These are phyloP conservation scores for Chalara sp. DNA, from an alignment of 2,329 filamentous ascomycete genomes.

Conservation along the genomic window DNA sequence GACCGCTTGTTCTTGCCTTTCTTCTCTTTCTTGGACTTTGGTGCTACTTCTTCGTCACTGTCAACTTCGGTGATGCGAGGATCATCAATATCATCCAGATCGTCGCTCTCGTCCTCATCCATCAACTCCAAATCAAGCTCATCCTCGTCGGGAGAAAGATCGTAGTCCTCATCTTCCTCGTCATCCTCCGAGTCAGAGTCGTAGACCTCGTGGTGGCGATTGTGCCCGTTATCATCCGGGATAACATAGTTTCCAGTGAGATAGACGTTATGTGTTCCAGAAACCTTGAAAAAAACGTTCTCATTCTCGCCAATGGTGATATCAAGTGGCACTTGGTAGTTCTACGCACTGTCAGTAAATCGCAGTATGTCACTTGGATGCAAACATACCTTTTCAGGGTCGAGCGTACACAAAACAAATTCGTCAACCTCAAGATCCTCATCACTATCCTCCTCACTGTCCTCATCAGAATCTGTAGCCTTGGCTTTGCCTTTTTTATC, in stretches of 20 bases:
- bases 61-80: constrained; percentile 80
- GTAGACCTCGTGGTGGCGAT: constrained; percentile 51
- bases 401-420: constrained; percentile 91
- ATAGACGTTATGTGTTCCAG: constrained; percentile 82
- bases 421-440: constrained; percentile 70
- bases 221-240: constrained; percentile 49
- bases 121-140: constrained; percentile 46
- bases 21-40: constrained; percentile 43
- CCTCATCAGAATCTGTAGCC: constrained; percentile 47
- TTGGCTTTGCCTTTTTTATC: constrained; percentile 67
- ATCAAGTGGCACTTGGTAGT: constrained; percentile 92
- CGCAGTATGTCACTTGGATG: not conserved
- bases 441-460: constrained; percentile 53
- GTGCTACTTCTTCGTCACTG: constrained; percentile 68
- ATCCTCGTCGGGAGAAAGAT: constrained; percentile 73
- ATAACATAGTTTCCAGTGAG: constrained; percentile 96
- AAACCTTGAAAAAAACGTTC: constrained; percentile 85
- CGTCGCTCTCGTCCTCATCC: constrained; percentile 70
- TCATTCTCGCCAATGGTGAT: constrained; percentile 87
- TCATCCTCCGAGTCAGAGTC: constrained; percentile 55
- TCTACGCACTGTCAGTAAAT: constrained; percentile 44
- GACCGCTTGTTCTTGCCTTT: constrained; percentile 87
- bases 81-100: constrained; percentile 70
- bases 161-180: constrained; percentile 73
- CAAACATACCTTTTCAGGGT: constrained; percentile 74